These are phyloP conservation scores for Colletotrichum phormii DNA, from an alignment of 2,329 filamentous ascomycete genomes.

Conservation along the genomic window DNA sequence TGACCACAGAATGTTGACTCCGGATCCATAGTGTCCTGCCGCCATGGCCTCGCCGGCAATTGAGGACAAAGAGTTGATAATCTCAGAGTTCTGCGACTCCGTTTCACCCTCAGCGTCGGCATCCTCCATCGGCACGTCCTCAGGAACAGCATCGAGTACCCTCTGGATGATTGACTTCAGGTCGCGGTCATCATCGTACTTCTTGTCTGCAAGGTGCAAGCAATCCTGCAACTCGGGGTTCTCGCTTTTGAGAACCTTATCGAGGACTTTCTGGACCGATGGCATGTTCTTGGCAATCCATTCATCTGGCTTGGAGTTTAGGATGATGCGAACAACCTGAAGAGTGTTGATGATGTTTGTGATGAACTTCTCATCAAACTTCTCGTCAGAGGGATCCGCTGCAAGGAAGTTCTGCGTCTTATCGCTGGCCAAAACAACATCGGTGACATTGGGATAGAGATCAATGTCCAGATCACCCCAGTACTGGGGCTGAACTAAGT, in stretches of 20 bases:
- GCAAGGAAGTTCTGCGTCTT: slow-evolving; percentile 73
- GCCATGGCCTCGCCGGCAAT: slow-evolving; percentile 90
- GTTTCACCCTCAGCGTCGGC: slow-evolving; percentile 87
- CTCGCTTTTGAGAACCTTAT: slow-evolving; percentile 89
- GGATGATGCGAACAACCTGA: slow-evolving; percentile 89
- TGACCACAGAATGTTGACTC: slow-evolving; percentile 94
- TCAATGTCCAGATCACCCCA: slow-evolving; percentile 96
- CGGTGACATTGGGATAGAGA: slow-evolving; percentile 89
- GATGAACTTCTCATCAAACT: slow-evolving; percentile 84
- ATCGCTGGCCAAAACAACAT: slow-evolving; percentile 85
- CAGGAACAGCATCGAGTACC: slow-evolving; percentile 89
- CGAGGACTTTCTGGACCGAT: slow-evolving; percentile 85
- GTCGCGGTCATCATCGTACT: slow-evolving; percentile 75
- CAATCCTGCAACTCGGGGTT: slow-evolving; percentile 95
- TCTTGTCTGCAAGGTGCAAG: slow-evolving; percentile 79
- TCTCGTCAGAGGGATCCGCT: slow-evolving; percentile 73
- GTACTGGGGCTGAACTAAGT: slow-evolving; percentile 85
- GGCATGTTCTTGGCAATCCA: slow-evolving; percentile 87
- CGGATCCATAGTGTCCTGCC: slow-evolving; percentile 83
- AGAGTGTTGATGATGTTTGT: slow-evolving; percentile 94
- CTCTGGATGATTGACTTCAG: slow-evolving; percentile 82
- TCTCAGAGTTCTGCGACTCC: slow-evolving; percentile 86
- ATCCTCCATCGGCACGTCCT: slow-evolving; percentile 79
- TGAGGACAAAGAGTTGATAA: slow-evolving; percentile 85
- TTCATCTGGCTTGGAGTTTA: slow-evolving; percentile 88